These are phyloP conservation scores for Russula brevipes DNA, from an alignment of 768 basidiomycete genomes.

Conservation along the genomic window DNA sequence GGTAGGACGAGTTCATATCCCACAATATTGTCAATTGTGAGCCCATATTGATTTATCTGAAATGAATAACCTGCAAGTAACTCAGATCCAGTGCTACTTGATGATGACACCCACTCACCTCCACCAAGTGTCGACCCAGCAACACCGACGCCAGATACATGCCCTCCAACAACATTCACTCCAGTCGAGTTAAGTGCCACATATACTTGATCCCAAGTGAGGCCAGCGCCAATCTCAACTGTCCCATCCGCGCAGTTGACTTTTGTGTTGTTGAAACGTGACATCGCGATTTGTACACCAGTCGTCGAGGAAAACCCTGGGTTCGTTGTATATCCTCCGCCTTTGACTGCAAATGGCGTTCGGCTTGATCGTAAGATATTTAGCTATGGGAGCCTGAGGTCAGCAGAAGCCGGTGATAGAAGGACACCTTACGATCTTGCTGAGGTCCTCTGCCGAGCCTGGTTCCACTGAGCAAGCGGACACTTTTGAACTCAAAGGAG, in stretches of 20 bases:
- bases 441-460: slow-evolving; percentile 18
- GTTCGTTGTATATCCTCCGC: background rate
- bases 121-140: slow-evolving; percentile 9
- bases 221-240: slow-evolving; percentile 4
- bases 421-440: slow-evolving; percentile 12
- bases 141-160: background rate
- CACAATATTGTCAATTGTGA: slow-evolving; percentile 34
- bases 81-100: slow-evolving; percentile 10
- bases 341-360: background rate
- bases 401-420: background rate
- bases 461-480: slow-evolving; percentile 24
- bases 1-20: slow-evolving; percentile 30
- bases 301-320: background rate
- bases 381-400: background rate
- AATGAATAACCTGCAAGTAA: slow-evolving; percentile 30
- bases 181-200: background rate
- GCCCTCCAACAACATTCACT: background rate
- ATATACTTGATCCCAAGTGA: background rate
- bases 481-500: slow-evolving; percentile 5
- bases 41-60: slow-evolving; percentile 32
- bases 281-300: background rate
- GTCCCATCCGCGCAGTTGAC: background rate
- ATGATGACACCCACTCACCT: slow-evolving; percentile 2
- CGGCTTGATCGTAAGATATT: background rate
- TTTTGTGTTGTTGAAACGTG: background rate